Base-by-base conservation (phyloP, 2,329 filamentous ascomycete species). In the Xylaria sp. region DNA sequence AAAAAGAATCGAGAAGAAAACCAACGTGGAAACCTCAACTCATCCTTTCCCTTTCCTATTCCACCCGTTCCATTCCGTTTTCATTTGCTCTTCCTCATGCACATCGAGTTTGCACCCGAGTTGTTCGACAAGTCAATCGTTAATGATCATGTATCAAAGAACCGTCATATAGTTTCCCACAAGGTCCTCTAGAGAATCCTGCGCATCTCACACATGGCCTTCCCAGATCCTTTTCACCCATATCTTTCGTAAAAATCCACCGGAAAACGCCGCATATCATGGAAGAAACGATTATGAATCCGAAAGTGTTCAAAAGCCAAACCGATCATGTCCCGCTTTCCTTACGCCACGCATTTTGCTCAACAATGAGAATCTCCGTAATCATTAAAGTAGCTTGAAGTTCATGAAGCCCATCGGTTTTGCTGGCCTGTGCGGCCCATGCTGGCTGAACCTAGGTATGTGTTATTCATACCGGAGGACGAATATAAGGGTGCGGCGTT, bases 351-450 rank as follows among this genome's bases (percentile, higher is more conserved):
- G 63, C 63, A 64, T 62, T 53, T 60, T 62, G 31, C 33, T 57
- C 40, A 41, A 55, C 11, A 49, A 52, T 41, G 27, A 21, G 60
- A 54, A 48, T 58, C 25, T 60, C 54, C 21, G 23, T 67, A 54
- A 29, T 58, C 41, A 51, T 40, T 40, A 54, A 47, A 43, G n/a
- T 27, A 38, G 33, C 7, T 51, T 52, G 8, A 29, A 29, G 46
- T 58, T 69, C 57, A 73, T 35, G 67, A 68, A 21, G 55, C 62
- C 71, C 71, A 73, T 52, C 70, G 66, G 17, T 70, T 71, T 60
- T 72, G 71, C 40, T 72, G 71, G 23, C 66, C 47, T 15, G 70
- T 49, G 21, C 71, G 70, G 33, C 71, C 67, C 40, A 73, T 67
- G 31, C 53, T 69, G 1, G 70, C 61, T 11, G 70, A 63, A 13